Conservation (phyloP, 208 protist species). For the Naegleria gruberi region DNA sequence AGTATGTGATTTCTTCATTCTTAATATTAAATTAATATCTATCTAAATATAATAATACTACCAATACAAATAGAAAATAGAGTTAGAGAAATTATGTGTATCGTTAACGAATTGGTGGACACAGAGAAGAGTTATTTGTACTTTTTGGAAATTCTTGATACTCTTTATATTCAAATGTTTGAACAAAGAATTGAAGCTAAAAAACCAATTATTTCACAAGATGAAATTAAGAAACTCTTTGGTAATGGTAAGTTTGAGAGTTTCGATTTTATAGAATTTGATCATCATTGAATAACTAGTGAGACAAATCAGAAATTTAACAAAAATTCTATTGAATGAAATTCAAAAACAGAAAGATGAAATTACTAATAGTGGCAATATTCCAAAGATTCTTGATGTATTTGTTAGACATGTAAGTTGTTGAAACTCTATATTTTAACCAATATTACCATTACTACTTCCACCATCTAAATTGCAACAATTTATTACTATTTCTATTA, state of each 20-base stretch:
- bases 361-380: neutral
- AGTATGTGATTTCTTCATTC: neutral
- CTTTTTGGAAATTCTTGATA: neutral
- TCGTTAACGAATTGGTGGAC: neutral
- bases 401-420: neutral
- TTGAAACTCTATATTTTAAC: too few relatives aligned
- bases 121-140: neutral
- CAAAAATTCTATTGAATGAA: neutral
- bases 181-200: neutral
- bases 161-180: neutral
- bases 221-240: slow-evolving; percentile 6
- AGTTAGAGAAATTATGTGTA: slow-evolving; percentile 3
- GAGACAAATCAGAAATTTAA: neutral
- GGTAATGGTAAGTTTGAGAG: slow-evolving; percentile 2
- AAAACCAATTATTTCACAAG: neutral
- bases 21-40: neutral
- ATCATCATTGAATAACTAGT: neutral
- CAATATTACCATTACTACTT: neutral
- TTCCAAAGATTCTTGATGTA: neutral
- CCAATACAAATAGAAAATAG: neutral
- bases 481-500: neutral
- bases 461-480: neutral
- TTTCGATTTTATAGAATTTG: too few relatives aligned
- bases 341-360: neutral
- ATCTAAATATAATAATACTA: neutral